Percentiles rank a stretch among this genome's conserved stretches.
phyloP scores from a whole-genome alignment of 768 basidiomycete genomes.

The Clavaria fumosa region DNA sequence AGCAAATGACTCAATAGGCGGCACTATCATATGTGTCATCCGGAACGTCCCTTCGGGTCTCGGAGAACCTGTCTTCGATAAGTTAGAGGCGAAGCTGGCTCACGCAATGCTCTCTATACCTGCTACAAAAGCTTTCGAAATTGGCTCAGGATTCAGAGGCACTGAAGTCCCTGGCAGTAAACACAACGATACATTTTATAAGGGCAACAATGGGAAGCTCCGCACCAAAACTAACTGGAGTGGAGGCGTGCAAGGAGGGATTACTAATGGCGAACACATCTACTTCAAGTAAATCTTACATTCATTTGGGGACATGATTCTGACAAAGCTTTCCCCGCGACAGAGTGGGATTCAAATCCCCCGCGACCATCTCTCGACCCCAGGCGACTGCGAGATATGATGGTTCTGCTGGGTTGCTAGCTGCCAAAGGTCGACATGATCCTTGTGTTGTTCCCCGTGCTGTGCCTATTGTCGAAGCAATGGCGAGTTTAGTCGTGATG shows the following conservation, averaged over 20 bases:
- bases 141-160: constrained; percentile 92
- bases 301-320: no score
- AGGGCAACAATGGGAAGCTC: constrained; percentile 48
- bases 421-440: constrained; percentile 88
- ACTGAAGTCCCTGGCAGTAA: constrained; percentile 84
- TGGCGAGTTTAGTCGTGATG: constrained; percentile 93
- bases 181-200: constrained; percentile 85
- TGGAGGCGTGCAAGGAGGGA: constrained; percentile 95
- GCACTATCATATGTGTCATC: constrained; percentile 95
- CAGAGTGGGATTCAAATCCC: constrained; percentile 95
- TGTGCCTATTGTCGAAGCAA: constrained; percentile 95
- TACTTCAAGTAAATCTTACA: constrained; percentile 80
- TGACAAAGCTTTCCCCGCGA: no score
- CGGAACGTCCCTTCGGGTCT: constrained; percentile 81
- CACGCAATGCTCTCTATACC: constrained; percentile 99
- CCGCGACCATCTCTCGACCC: constrained; percentile 89
- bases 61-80: constrained; percentile 97
- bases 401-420: constrained; percentile 75
- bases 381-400: constrained; percentile 90
- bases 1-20: constrained; percentile 85
- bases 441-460: constrained; percentile 96
- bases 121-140: constrained; percentile 95
- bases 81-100: constrained; percentile 87
- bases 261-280: constrained; percentile 92
- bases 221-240: constrained; percentile 90